Base-by-base conservation (phyloP, 164 flowering plant species). In the Umbellularia californica region DNA sequence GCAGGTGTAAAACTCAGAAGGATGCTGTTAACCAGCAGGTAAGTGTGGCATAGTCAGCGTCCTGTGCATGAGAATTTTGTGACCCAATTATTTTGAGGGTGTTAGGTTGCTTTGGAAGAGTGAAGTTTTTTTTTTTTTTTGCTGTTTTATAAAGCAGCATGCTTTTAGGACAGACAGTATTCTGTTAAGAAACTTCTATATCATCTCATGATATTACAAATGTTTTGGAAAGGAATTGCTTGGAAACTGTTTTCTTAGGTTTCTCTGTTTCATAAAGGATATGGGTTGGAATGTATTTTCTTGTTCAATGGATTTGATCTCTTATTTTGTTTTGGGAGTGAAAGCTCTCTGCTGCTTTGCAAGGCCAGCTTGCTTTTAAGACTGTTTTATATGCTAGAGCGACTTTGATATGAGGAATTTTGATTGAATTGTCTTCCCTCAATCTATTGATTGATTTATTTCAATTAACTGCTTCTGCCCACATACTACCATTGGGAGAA, bases 1-100 rank as follows among this genome's bases (percentile, higher is more conserved):
- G 24, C 89, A 91, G 95, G 88, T 91, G 95, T 75, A 89, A 89
- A 76, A 84, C 83, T 72, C 79, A 85, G 81, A 85, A 86, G 82
- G 87, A 86, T 50, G 74, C 76, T 14, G 69, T 74, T n/a, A 58
- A 77, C 72, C 87, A 84, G 77, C 84, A 90, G 3, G 88, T 85
- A 65, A 83, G 79, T 69, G 90, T 81, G 50, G 72, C 81, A 41
- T 86, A 84, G 83, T 66, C 75, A 2, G 62, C 35, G 12, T 25
- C 17, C 4, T 25, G 50, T 13, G 27, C 66, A 4, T 64, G 67
- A 24, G 67, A 23, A n/a, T 64, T 23, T 64, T 64, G 67, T 22
- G 67, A 64, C n/a, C 13, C 28, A 5, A 27, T 67, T 25, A 20
- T 28, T 25, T 67, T 33, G 69, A 67, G 47, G 33, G 50, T 5